A percentile compares a stretch with the other conserved stretches of the same genome.
phyloP scores from a whole-genome alignment of 2,329 filamentous ascomycete genomes.

The Aspergillus spinulosporus region DNA sequence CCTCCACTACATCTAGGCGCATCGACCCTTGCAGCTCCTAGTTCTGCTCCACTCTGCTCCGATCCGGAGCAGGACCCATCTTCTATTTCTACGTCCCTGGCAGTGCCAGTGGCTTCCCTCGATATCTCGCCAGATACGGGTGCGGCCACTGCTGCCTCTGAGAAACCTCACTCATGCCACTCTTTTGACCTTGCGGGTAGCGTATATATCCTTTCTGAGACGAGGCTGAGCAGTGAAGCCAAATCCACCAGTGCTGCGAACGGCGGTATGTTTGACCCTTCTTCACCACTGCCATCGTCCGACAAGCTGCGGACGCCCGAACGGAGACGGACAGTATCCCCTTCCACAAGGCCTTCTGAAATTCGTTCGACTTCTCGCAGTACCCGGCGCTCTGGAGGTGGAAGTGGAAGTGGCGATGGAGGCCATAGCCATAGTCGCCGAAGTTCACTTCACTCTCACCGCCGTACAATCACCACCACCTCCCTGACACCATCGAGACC shows the following conservation, averaged over 20 bases:
- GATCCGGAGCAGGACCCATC: conserved; percentile 2
- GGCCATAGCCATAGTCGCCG: conserved; percentile 26
- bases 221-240: neutral
- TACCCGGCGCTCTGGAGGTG: conserved; percentile 29
- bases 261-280: conserved; percentile 14
- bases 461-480: conserved; percentile 26
- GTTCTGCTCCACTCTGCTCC: conserved; percentile 12
- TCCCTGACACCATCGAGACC: conserved; percentile 29
- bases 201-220: conserved; percentile 3
- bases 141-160: neutral
- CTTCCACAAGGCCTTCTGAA: conserved; percentile 28
- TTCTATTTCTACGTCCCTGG: neutral
- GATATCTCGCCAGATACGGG: conserved; percentile 5
- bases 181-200: conserved; percentile 3
- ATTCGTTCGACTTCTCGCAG: conserved; percentile 38
- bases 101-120: conserved; percentile 9
- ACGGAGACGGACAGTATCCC: conserved; percentile 29
- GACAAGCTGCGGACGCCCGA: conserved; percentile 18
- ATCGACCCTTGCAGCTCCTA: conserved; percentile 14
- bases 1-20: conserved; percentile 15
- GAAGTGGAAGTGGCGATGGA: neutral
- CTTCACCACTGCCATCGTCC: neutral
- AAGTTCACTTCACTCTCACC: conserved; percentile 32
- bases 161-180: conserved; percentile 16
- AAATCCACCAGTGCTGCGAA: conserved; percentile 3